These are phyloP conservation scores for Hypoxylon sp. DNA, from an alignment of 2,329 filamentous ascomycete genomes.

Conservation along the genomic window DNA sequence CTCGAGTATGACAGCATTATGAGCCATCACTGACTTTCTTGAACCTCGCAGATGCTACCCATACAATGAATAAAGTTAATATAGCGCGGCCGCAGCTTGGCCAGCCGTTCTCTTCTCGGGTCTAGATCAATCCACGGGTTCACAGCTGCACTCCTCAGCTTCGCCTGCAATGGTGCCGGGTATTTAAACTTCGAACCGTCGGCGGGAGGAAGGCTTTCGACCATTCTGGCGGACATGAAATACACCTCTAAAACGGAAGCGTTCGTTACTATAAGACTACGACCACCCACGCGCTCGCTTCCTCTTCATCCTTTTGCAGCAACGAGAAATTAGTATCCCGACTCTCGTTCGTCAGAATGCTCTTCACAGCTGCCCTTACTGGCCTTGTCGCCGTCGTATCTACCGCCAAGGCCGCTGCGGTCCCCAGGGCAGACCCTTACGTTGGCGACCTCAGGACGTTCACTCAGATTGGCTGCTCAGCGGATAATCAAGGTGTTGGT, in stretches of 20 bases:
- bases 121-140: conserved; percentile 8
- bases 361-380: conserved; percentile 20
- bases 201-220: conserved; percentile 6
- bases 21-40: conserved; percentile 18
- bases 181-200: conserved; percentile 30
- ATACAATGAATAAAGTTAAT: conserved; percentile 25
- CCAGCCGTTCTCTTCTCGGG: conserved; percentile 11
- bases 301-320: neutral
- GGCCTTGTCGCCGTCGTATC: conserved; percentile 18
- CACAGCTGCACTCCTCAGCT: neutral
- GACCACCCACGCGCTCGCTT: neutral
- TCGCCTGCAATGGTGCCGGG: conserved; percentile 5
- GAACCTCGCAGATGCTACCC: neutral
- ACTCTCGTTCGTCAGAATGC: conserved; percentile 28
- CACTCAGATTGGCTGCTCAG: conserved; percentile 21
- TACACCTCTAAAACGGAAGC: neutral
- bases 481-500: conserved; percentile 42
- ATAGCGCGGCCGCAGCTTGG: neutral
- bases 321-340: conserved; percentile 8
- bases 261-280: conserved; percentile 23
- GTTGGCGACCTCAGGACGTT: conserved; percentile 44
- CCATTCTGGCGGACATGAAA: conserved; percentile 1
- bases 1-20: conserved; percentile 25
- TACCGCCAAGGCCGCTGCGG: conserved; percentile 14
- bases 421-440: conserved; percentile 35